These are phyloP conservation scores for Tirmania nivea DNA, from an alignment of 495 filamentous ascomycete genomes.

Conservation along the genomic window DNA sequence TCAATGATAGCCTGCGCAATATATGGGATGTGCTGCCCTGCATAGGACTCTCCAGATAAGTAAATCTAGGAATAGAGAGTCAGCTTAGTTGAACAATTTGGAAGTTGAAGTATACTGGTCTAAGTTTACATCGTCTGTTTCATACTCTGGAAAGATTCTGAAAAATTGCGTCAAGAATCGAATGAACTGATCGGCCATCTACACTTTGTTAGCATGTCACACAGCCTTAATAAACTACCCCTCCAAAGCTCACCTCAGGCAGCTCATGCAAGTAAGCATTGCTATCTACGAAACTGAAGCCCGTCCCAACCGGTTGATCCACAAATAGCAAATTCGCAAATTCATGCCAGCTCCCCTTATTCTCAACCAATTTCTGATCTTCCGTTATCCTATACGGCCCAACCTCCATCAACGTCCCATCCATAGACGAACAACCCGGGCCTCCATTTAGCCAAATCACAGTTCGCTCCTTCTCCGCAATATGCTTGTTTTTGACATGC, in stretches of 20 bases:
- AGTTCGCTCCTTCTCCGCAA: conserved; percentile 75
- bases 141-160: conserved; percentile 71
- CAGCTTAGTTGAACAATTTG: not conserved
- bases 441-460: conserved; percentile 96
- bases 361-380: conserved; percentile 50
- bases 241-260: conserved; percentile 26
- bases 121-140: conserved; percentile 65
- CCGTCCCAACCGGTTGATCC: conserved; percentile 89
- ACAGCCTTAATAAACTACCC: not conserved
- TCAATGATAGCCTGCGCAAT: conserved; percentile 72
- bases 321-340: conserved; percentile 93
- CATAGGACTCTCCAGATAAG: conserved; percentile 85
- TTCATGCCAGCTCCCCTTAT: conserved; percentile 87
- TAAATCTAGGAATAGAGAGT: conserved; percentile 42
- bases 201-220: not conserved
- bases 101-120: conserved; percentile 17
- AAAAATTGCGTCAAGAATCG: conserved; percentile 83
- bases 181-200: conserved; percentile 74
- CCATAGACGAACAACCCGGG: conserved; percentile 89
- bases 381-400: conserved; percentile 79
- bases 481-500: conserved; percentile 88
- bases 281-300: conserved; percentile 84
- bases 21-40: conserved; percentile 92
- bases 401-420: conserved; percentile 93
- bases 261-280: conserved; percentile 68